Evolutionary conservation across 78 protist species (phyloP), one percentile per base, ranked within the genome.

Genomic region (Thecamonas trahens): DNA sequence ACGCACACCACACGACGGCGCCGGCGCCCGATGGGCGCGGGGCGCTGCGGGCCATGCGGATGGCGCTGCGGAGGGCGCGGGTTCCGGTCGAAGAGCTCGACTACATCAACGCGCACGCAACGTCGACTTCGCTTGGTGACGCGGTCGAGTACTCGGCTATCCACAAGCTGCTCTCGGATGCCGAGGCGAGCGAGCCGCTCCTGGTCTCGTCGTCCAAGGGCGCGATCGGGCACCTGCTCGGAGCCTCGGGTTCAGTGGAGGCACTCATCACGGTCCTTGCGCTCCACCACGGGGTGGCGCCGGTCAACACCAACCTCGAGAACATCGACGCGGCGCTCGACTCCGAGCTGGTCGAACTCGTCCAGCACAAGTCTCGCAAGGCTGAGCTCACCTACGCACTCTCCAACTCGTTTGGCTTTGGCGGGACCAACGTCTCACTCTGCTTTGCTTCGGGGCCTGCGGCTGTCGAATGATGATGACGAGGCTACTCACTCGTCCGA

Each of bases 241-340:
- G 99, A 0, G 99, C 98, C 1, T 95, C 99, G 15, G 99, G 99
- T 1, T 84, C 93, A n/a, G 83, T 87, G 24, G 98, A 93, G 64
- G 88, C 96, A 3, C 78, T 80, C 1, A 76, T 83, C 62, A 47
- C 96, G 32, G 64, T 86, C 9, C 42, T 86, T 24, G 26, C 93
- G 22, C 6, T 90, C 32, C 24, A 5, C 7, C 5, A 35, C 24
- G 37, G 1, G 3, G 37, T 29, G 2, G 63, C 6, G 18, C 73
- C 78, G 31, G 49, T 35, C 9, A 69, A 2, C 26, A 7, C 38
- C 5, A 70, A 77, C 50, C 47, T 78, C 52, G 70, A 82, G 0
- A 40, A 69, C 37, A 47, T 67, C 18, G 37, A 37, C 28, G 55
- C 63, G 15, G 58, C 44, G 13, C 55, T 57, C n/a, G 58, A 64